Evolutionary conservation across 164 flowering plant genomes (phyloP).

Genomic region (Magnolia officinalis): DNA sequence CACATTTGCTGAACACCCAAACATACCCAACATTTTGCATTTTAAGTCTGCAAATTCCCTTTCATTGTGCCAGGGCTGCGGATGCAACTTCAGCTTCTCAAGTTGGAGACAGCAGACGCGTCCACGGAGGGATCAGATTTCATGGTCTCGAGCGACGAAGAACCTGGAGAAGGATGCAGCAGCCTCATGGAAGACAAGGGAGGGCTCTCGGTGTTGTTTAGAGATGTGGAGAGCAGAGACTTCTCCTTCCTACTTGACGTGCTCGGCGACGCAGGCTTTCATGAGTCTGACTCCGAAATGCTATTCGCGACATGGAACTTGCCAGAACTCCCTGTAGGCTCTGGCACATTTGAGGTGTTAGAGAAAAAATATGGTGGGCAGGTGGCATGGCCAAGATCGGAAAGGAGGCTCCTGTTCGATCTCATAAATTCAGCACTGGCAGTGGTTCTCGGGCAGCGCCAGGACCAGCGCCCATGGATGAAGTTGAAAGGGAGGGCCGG

Average conservation of each 20-base stretch:
- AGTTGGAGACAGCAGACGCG: conserved; percentile 40
- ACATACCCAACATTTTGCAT: background rate
- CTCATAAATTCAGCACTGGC: conserved; percentile 47
- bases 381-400: conserved; percentile 46
- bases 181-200: conserved; percentile 6
- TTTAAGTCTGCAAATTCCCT: background rate
- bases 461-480: conserved; percentile 60
- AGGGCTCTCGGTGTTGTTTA: background rate
- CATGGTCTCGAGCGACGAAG: conserved; percentile 53
- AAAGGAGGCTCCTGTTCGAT: conserved; percentile 72
- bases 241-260: conserved; percentile 63
- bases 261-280: conserved; percentile 42
- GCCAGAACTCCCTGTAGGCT: conserved; percentile 43
- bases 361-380: conserved; percentile 67
- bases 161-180: conserved; percentile 13
- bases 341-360: conserved; percentile 45
- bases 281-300: conserved; percentile 18
- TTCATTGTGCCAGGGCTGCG: conserved; percentile 30
- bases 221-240: conserved; percentile 25
- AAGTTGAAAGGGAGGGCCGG: conserved; percentile 16
- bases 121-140: conserved; percentile 43
- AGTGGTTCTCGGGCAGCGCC: conserved; percentile 35
- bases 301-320: conserved; percentile 37
- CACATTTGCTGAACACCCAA: background rate
- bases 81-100: conserved; percentile 51